Conservation (phyloP, 139 green algal species). For the Zygnema circumcarinatum region DNA sequence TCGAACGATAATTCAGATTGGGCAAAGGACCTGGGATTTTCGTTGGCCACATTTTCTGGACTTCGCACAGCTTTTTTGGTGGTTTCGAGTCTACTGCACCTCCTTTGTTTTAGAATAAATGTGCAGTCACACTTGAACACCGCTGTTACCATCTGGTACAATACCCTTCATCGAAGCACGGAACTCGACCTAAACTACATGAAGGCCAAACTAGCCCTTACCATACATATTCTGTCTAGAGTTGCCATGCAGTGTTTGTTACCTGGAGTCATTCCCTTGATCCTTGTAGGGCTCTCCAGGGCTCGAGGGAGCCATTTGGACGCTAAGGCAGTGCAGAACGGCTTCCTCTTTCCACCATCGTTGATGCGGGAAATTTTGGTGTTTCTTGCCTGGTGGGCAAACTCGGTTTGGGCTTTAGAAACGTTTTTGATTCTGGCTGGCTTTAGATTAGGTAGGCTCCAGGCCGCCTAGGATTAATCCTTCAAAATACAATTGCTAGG, state of each 20-base stretch:
- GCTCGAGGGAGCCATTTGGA: background rate
- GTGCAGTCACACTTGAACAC: slow-evolving; percentile 17
- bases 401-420: background rate
- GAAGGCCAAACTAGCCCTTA: background rate
- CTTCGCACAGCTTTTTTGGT: background rate
- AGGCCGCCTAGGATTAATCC: background rate
- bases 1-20: background rate
- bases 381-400: slow-evolving; percentile 1
- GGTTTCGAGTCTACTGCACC: background rate
- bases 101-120: background rate
- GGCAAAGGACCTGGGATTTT: background rate
- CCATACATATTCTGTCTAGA: slow-evolving; percentile 1
- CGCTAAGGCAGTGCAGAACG: background rate
- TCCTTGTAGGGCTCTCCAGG: background rate
- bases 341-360: background rate
- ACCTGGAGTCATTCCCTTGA: background rate
- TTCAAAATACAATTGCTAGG: too few species aligned
- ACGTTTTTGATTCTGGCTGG: background rate
- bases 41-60: background rate
- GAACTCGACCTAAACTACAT: background rate
- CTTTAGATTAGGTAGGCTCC: background rate
- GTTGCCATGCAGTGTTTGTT: slow-evolving; percentile 4
- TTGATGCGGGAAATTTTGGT: background rate
- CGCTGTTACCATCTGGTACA: background rate
- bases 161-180: background rate